These are phyloP conservation scores for Violaceomyces palustris DNA, from an alignment of 1,284 basidiomycete species.

Conservation along the genomic window DNA sequence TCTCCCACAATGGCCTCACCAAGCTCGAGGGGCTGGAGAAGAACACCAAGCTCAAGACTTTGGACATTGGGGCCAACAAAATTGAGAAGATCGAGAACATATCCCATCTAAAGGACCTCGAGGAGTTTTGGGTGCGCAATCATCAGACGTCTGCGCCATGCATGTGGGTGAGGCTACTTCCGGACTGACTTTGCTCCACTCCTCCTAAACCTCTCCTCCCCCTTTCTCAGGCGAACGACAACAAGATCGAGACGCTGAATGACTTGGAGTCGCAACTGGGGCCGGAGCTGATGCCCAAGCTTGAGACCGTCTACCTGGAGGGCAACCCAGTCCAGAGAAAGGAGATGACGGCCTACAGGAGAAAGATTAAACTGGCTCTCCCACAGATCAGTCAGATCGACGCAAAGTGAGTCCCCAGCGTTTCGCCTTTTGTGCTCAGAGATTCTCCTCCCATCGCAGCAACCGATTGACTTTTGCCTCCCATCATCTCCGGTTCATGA, in stretches of 20 bases:
- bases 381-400: slow-evolving; percentile 91
- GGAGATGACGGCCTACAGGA: slow-evolving; percentile 73
- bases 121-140: slow-evolving; percentile 83
- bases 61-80: slow-evolving; percentile 84
- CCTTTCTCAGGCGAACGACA: slow-evolving; percentile 70
- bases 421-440: no score
- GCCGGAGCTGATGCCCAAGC: slow-evolving; percentile 58
- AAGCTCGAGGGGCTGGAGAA: slow-evolving; percentile 75
- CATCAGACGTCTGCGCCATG: no score
- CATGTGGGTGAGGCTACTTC: no score
- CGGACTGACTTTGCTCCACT: no score
- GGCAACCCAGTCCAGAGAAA: slow-evolving; percentile 81
- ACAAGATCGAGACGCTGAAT: slow-evolving; percentile 68
- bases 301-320: slow-evolving; percentile 90
- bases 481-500: no score
- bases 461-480: no score
- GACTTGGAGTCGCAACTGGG: slow-evolving; percentile 70
- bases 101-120: slow-evolving; percentile 68
- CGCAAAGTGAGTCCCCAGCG: slow-evolving; percentile 82
- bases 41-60: slow-evolving; percentile 64
- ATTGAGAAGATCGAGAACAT: slow-evolving; percentile 73
- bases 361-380: slow-evolving; percentile 81
- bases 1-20: slow-evolving; percentile 87
- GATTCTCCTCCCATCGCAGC: no score
- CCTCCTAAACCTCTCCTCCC: not conserved